Percentiles rank a stretch among this genome's conserved stretches.
Evolutionary conservation across 805 yeast species (phyloP).

Genomic region (Zygosaccharomyces bailii): DNA sequence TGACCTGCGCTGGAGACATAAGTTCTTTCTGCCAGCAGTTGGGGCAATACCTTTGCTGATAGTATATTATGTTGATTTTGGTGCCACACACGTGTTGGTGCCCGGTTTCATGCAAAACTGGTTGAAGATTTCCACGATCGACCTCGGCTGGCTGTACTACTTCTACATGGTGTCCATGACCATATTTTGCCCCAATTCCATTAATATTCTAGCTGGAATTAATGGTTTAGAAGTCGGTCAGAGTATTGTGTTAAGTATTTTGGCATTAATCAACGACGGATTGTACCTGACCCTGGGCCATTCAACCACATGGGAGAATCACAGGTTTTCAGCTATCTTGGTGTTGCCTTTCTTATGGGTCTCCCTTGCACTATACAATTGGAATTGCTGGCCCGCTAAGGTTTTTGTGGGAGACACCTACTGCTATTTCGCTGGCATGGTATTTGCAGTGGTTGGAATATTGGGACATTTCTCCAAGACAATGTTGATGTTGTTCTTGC

Average conservation of each 20-base stretch:
- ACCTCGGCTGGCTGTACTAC: slow-evolving; percentile 78
- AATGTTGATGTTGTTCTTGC: slow-evolving; percentile 75
- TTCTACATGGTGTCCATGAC: slow-evolving; percentile 86
- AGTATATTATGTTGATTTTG: slow-evolving; percentile 91
- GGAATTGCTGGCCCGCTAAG: slow-evolving; percentile 85
- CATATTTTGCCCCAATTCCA: slow-evolving; percentile 93
- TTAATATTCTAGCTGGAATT: slow-evolving; percentile 92
- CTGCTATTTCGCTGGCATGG: slow-evolving; percentile 98
- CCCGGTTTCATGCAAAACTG: slow-evolving; percentile 61
- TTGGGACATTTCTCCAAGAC: slow-evolving; percentile 96
- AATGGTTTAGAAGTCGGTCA: slow-evolving; percentile 98
- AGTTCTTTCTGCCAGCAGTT: slow-evolving; percentile 90
- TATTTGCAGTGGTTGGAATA: slow-evolving; percentile 94
- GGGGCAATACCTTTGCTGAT: slow-evolving; percentile 88
- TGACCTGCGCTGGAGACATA: slow-evolving; percentile 96
- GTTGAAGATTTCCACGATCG: slow-evolving; percentile 44
- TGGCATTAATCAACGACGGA: slow-evolving; percentile 72
- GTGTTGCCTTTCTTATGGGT: slow-evolving; percentile 86
- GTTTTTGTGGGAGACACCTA: slow-evolving; percentile 98
- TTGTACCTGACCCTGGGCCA: slow-evolving; percentile 56
- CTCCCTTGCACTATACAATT: slow-evolving; percentile 66
- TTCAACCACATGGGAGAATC: slow-evolving; percentile 71
- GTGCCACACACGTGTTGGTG: slow-evolving; percentile 80
- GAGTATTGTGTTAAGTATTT: slow-evolving; percentile 68
- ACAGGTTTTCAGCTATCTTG: slow-evolving; percentile 73